Evolutionary conservation across 805 yeast genomes (phyloP).

Genomic region (Wickerhamiella musiphila): DNA sequence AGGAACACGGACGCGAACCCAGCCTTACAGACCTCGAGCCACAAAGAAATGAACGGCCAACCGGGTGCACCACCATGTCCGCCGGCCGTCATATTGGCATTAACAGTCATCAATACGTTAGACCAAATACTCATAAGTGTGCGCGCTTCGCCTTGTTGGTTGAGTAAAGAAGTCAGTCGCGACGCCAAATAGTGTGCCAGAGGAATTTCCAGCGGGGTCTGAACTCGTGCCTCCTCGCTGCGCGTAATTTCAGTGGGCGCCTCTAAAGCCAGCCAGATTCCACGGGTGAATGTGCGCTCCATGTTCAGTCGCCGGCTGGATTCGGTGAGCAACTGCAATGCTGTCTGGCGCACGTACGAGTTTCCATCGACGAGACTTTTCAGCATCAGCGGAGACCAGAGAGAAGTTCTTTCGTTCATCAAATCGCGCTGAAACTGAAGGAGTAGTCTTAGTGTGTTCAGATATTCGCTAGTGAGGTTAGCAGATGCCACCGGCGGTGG

Average conservation of each 20-base stretch:
- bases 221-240: constrained; percentile 2
- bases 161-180: background rate
- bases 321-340: constrained; percentile 2
- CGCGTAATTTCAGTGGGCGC: no score
- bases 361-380: constrained; percentile 4
- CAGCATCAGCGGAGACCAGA: constrained; percentile 3
- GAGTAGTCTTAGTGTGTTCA: constrained; percentile 2
- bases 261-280: constrained; percentile 1
- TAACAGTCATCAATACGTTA: constrained; percentile 1
- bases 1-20: constrained; percentile 5
- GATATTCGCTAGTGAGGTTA: constrained; percentile 4
- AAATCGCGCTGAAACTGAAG: constrained; percentile 1
- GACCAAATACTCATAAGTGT: constrained; percentile 4
- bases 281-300: background rate
- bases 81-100: background rate
- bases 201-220: no score
- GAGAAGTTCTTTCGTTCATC: constrained; percentile 1
- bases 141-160: constrained; percentile 5
- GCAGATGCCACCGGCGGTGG: constrained; percentile 1
- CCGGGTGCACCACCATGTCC: background rate
- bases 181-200: background rate
- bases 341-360: constrained; percentile 6
- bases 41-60: constrained; percentile 6
- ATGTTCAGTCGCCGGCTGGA: background rate
- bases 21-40: constrained; percentile 8